A percentile compares a stretch with the other conserved stretches of the same genome.
These are phyloP conservation scores for Talaromyces trachyspermus DNA, from an alignment of 495 filamentous ascomycete genomes.

Conservation along the genomic window DNA sequence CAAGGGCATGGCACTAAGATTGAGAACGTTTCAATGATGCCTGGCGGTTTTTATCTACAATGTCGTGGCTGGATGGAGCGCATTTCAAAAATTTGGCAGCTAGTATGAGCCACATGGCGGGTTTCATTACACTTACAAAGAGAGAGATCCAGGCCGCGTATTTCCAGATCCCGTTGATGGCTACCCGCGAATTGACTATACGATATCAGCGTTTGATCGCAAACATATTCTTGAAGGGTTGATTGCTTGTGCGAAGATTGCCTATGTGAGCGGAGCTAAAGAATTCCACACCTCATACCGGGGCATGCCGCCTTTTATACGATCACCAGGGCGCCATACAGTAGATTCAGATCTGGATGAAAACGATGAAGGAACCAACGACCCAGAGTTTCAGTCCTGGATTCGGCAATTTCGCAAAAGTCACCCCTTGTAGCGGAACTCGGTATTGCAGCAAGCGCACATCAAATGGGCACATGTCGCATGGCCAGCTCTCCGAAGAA, in stretches of 20 bases:
- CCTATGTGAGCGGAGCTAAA: slow-evolving; percentile 64
- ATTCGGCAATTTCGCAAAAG: slow-evolving; percentile 51
- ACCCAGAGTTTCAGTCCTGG: slow-evolving; percentile 62
- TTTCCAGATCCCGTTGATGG: slow-evolving; percentile 67
- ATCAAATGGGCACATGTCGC: slow-evolving; percentile 88
- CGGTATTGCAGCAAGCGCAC: slow-evolving; percentile 54
- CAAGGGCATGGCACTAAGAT: slow-evolving; percentile 80
- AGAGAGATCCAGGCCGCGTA: slow-evolving; percentile 65
- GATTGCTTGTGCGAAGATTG: slow-evolving; percentile 62
- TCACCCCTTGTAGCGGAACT: slow-evolving; percentile 39
- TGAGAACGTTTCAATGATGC: slow-evolving; percentile 63
- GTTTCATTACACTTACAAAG: slow-evolving; percentile 61
- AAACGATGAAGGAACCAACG: slow-evolving; percentile 52
- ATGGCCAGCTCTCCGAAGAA: slow-evolving; percentile 56
- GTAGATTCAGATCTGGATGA: slow-evolving; percentile 11
- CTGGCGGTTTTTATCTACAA: slow-evolving; percentile 45
- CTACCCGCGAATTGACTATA: slow-evolving; percentile 57
- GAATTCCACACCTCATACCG: slow-evolving; percentile 62
- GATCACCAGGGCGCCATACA: slow-evolving; percentile 22
- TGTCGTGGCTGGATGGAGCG: slow-evolving; percentile 57
- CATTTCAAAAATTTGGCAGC: slow-evolving; percentile 61
- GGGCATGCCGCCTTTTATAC: slow-evolving; percentile 60
- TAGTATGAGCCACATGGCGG: slow-evolving; percentile 53
- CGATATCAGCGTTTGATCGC: slow-evolving; percentile 59
- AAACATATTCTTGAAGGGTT: slow-evolving; percentile 64